Base-by-base conservation (phyloP, 2,329 filamentous ascomycete genomes). In the Cladorrhinum sp. region DNA sequence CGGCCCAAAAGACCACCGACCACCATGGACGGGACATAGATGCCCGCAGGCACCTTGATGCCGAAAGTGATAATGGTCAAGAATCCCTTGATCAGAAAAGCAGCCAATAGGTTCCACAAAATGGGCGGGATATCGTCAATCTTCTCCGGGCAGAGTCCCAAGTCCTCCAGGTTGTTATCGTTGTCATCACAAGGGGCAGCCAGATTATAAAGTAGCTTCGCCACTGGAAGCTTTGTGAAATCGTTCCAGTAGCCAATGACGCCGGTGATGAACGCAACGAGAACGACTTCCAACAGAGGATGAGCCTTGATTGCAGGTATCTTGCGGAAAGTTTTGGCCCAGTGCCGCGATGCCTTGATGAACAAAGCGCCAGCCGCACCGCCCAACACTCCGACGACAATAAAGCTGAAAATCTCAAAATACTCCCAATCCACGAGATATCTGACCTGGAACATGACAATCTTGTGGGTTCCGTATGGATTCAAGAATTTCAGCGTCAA, bases 1-100 rank as follows among this genome's bases (percentile, higher is more conserved):
- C 94, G 87, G 28, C 94, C 94, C 79, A 96, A 88, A 18, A 99
- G 79, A 70, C 95, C 95, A 65, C 95, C 95, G 18, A 98, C 92
- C 26, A 98, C 95, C 95, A 99, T 99, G 68, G 94, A 97, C 2
- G 95, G 95, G 1, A 99, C 93, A 69, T 99, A 99, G 67, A 99
- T 97, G 65, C 95, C 95, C 1, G 94, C 92, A 9, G 95, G 95
- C 0, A 98, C 87, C 81, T 98, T 98, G 67, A 97, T 93, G 24
- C 94, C 94, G 75, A 98, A 98, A 0, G 94, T 96, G 66, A 97
- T 88, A 51, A 89, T 87, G 0, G 95, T 98, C 48, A 99, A 77
- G 51, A 94, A 80, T 0, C 91, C 90, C 73, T 99, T 99, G 77
- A 98, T 89, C 24, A 97, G 76, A 66, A 98, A 95, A 0, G 94